Evolutionary conservation across 1,139 yeast species (phyloP).

Genomic region (Spathaspora sp.): DNA sequence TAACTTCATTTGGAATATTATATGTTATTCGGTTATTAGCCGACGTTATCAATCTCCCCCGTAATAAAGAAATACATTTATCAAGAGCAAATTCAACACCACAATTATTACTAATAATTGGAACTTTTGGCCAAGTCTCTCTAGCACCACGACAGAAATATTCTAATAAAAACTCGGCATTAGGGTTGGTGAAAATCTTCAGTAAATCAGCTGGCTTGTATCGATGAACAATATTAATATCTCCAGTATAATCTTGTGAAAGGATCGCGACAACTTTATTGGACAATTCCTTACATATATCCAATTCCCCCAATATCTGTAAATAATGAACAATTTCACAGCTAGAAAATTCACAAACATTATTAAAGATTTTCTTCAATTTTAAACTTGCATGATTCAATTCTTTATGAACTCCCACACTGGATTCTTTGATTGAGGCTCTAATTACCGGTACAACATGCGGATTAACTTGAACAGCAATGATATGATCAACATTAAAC

Average conservation of each 20-base stretch:
- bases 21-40: conserved; percentile 23
- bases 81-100: conserved; percentile 87
- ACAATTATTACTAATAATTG: conserved; percentile 84
- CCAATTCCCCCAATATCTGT: conserved; percentile 71
- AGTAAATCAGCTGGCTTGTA: conserved; percentile 57
- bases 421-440: conserved; percentile 64
- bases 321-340: conserved; percentile 79
- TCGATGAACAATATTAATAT: conserved; percentile 87
- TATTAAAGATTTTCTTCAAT: conserved; percentile 53
- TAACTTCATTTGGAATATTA: conserved; percentile 6
- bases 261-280: conserved; percentile 73
- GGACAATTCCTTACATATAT: conserved; percentile 69
- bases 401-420: conserved; percentile 69
- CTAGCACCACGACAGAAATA: conserved; percentile 81
- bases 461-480: conserved; percentile 96
- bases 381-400: conserved; percentile 38
- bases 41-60: conserved; percentile 61
- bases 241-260: conserved; percentile 89
- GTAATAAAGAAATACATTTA: conserved; percentile 63
- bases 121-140: conserved; percentile 90
- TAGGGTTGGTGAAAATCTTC: conserved; percentile 74
- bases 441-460: conserved; percentile 88
- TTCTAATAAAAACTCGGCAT: conserved; percentile 67
- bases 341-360: conserved; percentile 57
- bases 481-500: conserved; percentile 95